These are phyloP conservation scores for Penstemon eatonii DNA, from an alignment of 257 asterid genomes.

Conservation along the genomic window DNA sequence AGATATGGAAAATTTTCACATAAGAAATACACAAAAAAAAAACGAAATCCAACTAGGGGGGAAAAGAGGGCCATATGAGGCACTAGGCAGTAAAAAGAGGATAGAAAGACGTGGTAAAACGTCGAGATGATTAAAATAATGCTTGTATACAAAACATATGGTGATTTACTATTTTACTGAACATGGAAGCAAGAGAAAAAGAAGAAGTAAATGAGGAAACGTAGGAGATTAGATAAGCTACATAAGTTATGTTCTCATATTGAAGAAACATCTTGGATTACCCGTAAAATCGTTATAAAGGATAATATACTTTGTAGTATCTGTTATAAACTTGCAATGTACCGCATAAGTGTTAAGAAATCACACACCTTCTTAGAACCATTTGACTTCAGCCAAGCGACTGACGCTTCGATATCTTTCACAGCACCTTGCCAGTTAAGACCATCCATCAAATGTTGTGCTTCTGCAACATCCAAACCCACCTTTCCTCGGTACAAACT, in stretches of 20 bases:
- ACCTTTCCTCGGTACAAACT: slow-evolving; percentile 96
- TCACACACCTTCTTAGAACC: slow-evolving; percentile 78
- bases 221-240: too few relatives aligned
- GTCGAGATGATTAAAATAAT: too few relatives aligned
- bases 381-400: slow-evolving; percentile 85
- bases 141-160: too few relatives aligned
- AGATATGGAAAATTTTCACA: not conserved
- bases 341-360: slow-evolving; percentile 5
- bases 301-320: not conserved
- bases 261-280: too few relatives aligned
- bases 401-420: slow-evolving; percentile 92
- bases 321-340: slow-evolving; percentile 1
- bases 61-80: too few relatives aligned
- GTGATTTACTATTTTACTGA: too few relatives aligned
- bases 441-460: slow-evolving; percentile 94
- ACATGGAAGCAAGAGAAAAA: too few relatives aligned
- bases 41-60: not conserved
- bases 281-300: too few relatives aligned
- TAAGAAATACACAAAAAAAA: not conserved
- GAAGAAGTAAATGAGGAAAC: too few relatives aligned
- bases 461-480: slow-evolving; percentile 94
- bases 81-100: too few relatives aligned
- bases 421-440: slow-evolving; percentile 98
- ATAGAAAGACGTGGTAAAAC: too few relatives aligned
- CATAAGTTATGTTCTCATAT: too few relatives aligned